A percentile compares a stretch with the other conserved stretches of the same genome.
Evolutionary conservation across 2,329 filamentous ascomycete species (phyloP).

Genomic region (Elsinoe ampelina): DNA sequence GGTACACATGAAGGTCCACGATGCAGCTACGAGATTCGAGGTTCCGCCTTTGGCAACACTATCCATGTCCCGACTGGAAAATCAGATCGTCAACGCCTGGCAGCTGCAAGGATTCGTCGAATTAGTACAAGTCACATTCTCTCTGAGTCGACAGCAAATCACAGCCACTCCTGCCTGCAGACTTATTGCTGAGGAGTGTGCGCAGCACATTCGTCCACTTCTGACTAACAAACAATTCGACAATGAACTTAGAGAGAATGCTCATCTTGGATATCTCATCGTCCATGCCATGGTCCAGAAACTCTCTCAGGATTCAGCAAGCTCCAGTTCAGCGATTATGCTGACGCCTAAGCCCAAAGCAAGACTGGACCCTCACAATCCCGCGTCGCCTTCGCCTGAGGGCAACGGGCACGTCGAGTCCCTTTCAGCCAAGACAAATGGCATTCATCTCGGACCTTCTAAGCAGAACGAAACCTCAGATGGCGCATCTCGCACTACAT

Average conservation of each 20-base stretch:
- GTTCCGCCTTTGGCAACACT: not conserved
- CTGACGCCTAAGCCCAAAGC: not conserved
- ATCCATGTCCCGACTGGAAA: not conserved
- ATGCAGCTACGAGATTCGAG: conserved; percentile 6
- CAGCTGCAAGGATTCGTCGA: conserved; percentile 7
- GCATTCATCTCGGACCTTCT: no score
- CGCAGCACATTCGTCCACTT: conserved; percentile 9
- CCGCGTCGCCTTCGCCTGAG: no score
- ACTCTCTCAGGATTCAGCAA: no score
- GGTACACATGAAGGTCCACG: conserved; percentile 9
- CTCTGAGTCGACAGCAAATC: not conserved
- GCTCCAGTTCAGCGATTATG: no score
- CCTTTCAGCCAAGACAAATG: no score
- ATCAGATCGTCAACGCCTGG: not conserved
- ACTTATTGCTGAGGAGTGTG: conserved; percentile 8
- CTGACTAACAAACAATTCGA: not conserved
- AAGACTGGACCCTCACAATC: not conserved
- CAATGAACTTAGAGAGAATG: not conserved
- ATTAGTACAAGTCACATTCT: conserved; percentile 7
- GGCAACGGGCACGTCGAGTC: no score
- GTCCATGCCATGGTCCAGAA: conserved; percentile 1
- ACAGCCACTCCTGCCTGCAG: not conserved
- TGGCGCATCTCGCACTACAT: no score
- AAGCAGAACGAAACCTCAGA: no score
- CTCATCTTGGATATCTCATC: not conserved